phyloP scores from a whole-genome alignment of 2,329 filamentous ascomycete species.

The Stagonosporopsis chrysanthemi region DNA sequence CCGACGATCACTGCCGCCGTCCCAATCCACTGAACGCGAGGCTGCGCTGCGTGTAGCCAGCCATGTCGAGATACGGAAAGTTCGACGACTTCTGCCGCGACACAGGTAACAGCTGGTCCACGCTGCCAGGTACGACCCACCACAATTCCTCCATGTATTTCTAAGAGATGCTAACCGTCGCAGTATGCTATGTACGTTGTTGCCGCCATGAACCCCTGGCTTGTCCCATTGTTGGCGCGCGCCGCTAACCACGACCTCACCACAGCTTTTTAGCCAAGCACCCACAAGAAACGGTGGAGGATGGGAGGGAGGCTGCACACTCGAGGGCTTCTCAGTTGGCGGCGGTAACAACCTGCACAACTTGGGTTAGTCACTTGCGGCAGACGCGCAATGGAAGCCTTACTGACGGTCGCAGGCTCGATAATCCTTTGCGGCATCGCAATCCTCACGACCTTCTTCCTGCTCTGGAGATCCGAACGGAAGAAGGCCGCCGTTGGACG shows the following conservation, averaged over 20 bases:
- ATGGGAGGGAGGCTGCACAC: conserved; percentile 70
- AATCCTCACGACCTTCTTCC: conserved; percentile 70
- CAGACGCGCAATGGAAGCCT: conserved; percentile 11
- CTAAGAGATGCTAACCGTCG: conserved; percentile 28
- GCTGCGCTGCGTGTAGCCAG: conserved; percentile 37
- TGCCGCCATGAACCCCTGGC: conserved; percentile 13
- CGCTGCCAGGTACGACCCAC: conserved; percentile 49
- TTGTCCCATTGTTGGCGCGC: conserved; percentile 20
- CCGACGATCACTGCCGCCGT: conserved; percentile 6
- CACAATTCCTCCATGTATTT: conserved; percentile 19
- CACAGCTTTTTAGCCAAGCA: conserved; percentile 69
- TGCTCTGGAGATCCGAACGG: conserved; percentile 81
- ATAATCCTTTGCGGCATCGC: conserved; percentile 83
- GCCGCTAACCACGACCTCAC: conserved; percentile 37
- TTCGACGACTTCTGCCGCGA: conserved; percentile 59
- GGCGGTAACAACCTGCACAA: conserved; percentile 76
- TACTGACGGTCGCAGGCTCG: conserved; percentile 68
- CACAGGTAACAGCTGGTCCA: conserved; percentile 52
- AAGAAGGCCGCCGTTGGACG: conserved; percentile 94
- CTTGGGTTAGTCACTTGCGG: conserved; percentile 68
- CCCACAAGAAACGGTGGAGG: conserved; percentile 68
- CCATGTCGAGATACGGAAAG: conserved; percentile 48
- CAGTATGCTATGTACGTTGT: conserved; percentile 59
- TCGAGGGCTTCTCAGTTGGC: conserved; percentile 77
- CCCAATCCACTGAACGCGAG: conserved; percentile 19